phyloP scores from a whole-genome alignment of 768 basidiomycete genomes.

The Russula brevipes region DNA sequence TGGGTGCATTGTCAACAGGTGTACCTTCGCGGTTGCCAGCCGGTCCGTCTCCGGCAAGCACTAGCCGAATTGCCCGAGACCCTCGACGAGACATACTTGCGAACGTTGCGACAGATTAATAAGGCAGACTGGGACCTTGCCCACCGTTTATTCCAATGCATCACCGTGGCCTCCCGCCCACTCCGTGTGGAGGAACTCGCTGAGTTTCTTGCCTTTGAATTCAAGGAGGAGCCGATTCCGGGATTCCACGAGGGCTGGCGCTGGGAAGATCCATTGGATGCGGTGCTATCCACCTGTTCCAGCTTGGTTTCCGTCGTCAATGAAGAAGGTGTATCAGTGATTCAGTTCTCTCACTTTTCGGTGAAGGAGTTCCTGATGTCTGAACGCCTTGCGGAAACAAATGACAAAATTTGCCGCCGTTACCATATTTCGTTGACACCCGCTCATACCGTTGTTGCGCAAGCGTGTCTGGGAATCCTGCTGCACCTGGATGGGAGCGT shows the following conservation, averaged over 20 bases:
- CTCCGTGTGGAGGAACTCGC: slow-evolving; percentile 12
- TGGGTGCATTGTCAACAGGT: slow-evolving; percentile 10
- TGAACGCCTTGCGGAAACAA: background rate
- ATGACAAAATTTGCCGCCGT: background rate
- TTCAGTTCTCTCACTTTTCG: slow-evolving; percentile 8
- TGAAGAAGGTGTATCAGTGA: background rate
- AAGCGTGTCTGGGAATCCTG: background rate
- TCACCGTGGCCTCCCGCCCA: background rate
- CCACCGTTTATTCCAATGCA: background rate
- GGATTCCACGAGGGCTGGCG: background rate
- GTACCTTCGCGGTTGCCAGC: background rate
- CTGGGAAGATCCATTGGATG: background rate
- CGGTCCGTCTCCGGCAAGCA: background rate
- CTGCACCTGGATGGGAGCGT: background rate
- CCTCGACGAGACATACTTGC: slow-evolving; percentile 9
- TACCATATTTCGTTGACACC: background rate
- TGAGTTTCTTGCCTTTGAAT: slow-evolving; percentile 7
- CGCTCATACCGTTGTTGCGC: slow-evolving; percentile 2
- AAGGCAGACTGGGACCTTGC: slow-evolving; percentile 1
- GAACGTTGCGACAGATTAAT: background rate
- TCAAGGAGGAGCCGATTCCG: background rate
- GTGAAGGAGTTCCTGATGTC: slow-evolving; percentile 14
- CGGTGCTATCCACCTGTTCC: slow-evolving; percentile 3
- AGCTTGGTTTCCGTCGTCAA: background rate
- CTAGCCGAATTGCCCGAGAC: background rate